Conservation (phyloP, 2,329 filamentous ascomycete genomes). For the Xylariaceae sp. region DNA sequence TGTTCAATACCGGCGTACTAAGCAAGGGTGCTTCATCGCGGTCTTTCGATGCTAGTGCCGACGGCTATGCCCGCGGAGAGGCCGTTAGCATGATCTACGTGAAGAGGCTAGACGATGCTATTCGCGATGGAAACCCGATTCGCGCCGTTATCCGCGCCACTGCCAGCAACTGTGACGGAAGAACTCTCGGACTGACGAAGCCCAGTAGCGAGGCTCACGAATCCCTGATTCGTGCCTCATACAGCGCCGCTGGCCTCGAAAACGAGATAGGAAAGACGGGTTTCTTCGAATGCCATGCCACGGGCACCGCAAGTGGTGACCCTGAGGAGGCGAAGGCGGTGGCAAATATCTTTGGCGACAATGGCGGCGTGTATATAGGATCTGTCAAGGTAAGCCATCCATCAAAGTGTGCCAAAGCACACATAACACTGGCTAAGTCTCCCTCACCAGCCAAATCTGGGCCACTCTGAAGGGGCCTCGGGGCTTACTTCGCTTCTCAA, state of each 20-base stretch:
- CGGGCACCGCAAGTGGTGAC: constrained; percentile 42
- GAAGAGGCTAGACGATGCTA: constrained; percentile 49
- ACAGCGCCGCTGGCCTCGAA: constrained; percentile 18
- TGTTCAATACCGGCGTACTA: constrained; percentile 42
- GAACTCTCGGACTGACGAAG: constrained; percentile 29
- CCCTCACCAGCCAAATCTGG: constrained; percentile 39
- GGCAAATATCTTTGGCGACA: constrained; percentile 27
- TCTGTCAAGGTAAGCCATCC: constrained; percentile 21
- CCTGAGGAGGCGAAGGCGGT: constrained; percentile 39
- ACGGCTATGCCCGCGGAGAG: constrained; percentile 56
- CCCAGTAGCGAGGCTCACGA: constrained; percentile 28
- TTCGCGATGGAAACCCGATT: constrained; percentile 50
- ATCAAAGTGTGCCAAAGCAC: too few relatives aligned
- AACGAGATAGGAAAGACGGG: constrained; percentile 19
- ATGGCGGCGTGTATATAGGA: constrained; percentile 22
- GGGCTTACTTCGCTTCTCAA: constrained; percentile 50
- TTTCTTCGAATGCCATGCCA: constrained; percentile 34
- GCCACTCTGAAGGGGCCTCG: constrained; percentile 48
- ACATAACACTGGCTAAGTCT: constrained; percentile 18
- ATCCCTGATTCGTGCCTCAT: constrained; percentile 22
- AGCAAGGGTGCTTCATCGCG: constrained; percentile 31
- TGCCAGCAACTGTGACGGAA: constrained; percentile 47
- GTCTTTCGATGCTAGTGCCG: constrained; percentile 47
- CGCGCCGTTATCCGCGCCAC: constrained; percentile 44
- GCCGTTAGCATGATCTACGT: constrained; percentile 48